Evolutionary conservation across 257 asterid species (phyloP).

Genomic region (Primulina huaijiensis): DNA sequence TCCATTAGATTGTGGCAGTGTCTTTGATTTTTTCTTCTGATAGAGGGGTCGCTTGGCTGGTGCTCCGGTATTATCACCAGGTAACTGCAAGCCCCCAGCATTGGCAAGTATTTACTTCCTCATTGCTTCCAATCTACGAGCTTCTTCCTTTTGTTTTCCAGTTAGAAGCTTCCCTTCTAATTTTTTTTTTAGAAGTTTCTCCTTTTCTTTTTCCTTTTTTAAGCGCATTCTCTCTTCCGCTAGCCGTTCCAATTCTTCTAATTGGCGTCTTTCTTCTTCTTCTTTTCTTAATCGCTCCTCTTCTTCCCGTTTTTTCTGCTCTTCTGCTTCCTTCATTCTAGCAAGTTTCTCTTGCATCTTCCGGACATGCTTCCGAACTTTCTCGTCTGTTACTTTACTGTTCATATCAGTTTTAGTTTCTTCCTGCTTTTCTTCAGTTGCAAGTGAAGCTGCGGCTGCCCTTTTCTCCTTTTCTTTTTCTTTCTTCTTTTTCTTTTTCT

Average conservation of each 20-base stretch:
- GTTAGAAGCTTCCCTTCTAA: constrained; percentile 81
- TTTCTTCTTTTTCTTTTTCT: constrained; percentile 90
- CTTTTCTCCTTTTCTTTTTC: constrained; percentile 67
- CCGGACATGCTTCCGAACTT: constrained; percentile 72
- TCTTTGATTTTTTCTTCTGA: constrained; percentile 67
- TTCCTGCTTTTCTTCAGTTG: constrained; percentile 62
- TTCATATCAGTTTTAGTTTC: constrained; percentile 45
- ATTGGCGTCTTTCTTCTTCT: constrained; percentile 76
- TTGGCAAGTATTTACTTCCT: constrained; percentile 79
- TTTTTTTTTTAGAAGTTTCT: constrained; percentile 73
- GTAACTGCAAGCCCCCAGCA: constrained; percentile 43
- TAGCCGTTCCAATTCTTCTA: constrained; percentile 67
- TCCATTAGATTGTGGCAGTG: constrained; percentile 63
- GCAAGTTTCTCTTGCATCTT: constrained; percentile 92
- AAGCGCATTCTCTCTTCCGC: constrained; percentile 82
- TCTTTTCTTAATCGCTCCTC: constrained; percentile 81
- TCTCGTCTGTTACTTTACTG: constrained; percentile 50
- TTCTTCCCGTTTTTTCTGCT: constrained; percentile 72
- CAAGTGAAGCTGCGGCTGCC: constrained; percentile 52
- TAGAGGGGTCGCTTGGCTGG: constrained; percentile 70
- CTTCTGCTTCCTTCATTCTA: constrained; percentile 69
- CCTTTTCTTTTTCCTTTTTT: constrained; percentile 89
- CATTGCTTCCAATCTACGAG: constrained; percentile 83
- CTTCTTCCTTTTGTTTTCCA: constrained; percentile 88
- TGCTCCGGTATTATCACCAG: constrained; percentile 50